A percentile compares a stretch with the other conserved stretches of the same genome.
Evolutionary conservation across 192 early-diverging fungal genomes (phyloP).

Genomic region (Borealophlyctis nickersoniae): DNA sequence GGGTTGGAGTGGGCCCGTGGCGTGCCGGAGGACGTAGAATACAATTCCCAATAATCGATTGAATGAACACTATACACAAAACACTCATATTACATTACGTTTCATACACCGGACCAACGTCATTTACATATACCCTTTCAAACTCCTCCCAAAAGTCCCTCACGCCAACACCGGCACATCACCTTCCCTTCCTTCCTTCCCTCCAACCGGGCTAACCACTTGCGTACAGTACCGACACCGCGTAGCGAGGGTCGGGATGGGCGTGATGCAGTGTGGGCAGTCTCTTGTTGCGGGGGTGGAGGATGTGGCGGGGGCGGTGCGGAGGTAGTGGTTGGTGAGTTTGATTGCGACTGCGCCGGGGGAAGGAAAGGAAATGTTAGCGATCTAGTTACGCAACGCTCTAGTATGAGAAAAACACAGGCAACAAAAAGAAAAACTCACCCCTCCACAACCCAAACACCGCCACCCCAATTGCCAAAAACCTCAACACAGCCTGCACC

Average conservation of each 20-base stretch:
- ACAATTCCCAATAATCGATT: too few relatives aligned
- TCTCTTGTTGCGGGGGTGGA: background rate
- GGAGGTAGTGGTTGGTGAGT: background rate
- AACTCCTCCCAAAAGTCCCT: too few relatives aligned
- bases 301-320: background rate
- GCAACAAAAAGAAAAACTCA: background rate
- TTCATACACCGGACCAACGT: too few relatives aligned
- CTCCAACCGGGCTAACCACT: background rate
- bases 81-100: too few relatives aligned
- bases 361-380: background rate
- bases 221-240: slow-evolving; percentile 8
- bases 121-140: too few relatives aligned
- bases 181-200: too few relatives aligned
- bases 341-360: slow-evolving; percentile 11
- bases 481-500: background rate
- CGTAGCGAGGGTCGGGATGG: background rate
- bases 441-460: slow-evolving; percentile 14
- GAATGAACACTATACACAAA: too few relatives aligned
- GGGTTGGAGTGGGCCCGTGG: too few relatives aligned
- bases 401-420: background rate
- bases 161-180: too few relatives aligned
- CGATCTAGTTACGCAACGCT: background rate
- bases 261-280: slow-evolving; percentile 9
- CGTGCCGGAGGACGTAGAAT: too few relatives aligned
- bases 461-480: slow-evolving; percentile 10